phyloP scores from a whole-genome alignment of 2,329 filamentous ascomycete genomes.

The Bipolaris gigantea region DNA sequence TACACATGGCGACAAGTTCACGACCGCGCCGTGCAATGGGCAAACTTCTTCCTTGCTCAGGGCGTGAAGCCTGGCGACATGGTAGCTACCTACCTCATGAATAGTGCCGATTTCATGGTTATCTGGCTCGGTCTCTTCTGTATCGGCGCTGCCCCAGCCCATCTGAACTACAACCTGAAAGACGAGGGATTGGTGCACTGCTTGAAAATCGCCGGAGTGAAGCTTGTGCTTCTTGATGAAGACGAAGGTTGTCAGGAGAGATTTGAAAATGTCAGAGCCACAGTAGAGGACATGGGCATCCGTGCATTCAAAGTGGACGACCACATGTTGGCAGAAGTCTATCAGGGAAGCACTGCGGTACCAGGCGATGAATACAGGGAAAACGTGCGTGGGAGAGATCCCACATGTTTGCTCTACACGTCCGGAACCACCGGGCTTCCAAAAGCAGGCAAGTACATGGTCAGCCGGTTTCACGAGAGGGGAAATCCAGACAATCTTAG shows the following conservation, averaged over 20 bases:
- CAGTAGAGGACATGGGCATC: conserved; percentile 26
- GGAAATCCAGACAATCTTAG: conserved; percentile 39
- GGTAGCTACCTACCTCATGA: conserved; percentile 67
- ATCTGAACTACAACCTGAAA: conserved; percentile 69
- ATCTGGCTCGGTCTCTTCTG: conserved; percentile 66
- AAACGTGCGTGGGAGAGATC: conserved; percentile 54
- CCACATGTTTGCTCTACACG: conserved; percentile 70
- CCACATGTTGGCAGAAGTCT: conserved; percentile 23
- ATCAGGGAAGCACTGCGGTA: conserved; percentile 29
- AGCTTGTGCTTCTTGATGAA: conserved; percentile 61
- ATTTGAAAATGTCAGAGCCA: conserved; percentile 19
- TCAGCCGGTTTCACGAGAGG: conserved; percentile 36
- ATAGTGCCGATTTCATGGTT: conserved; percentile 67
- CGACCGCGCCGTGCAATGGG: conserved; percentile 36
- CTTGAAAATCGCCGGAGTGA: conserved; percentile 58
- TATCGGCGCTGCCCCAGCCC: conserved; percentile 67
- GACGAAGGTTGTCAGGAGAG: conserved; percentile 40
- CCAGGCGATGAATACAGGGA: conserved; percentile 60
- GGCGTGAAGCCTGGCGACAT: conserved; percentile 64
- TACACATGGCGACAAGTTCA: conserved; percentile 40
- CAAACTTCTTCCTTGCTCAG: conserved; percentile 43
- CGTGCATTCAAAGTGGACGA: conserved; percentile 22
- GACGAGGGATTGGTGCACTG: conserved; percentile 67
- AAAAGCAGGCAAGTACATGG: conserved; percentile 52
- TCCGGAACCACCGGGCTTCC: conserved; percentile 74